phyloP scores from a whole-genome alignment of 148 eudicot genomes.

The Rhododendron molle region DNA sequence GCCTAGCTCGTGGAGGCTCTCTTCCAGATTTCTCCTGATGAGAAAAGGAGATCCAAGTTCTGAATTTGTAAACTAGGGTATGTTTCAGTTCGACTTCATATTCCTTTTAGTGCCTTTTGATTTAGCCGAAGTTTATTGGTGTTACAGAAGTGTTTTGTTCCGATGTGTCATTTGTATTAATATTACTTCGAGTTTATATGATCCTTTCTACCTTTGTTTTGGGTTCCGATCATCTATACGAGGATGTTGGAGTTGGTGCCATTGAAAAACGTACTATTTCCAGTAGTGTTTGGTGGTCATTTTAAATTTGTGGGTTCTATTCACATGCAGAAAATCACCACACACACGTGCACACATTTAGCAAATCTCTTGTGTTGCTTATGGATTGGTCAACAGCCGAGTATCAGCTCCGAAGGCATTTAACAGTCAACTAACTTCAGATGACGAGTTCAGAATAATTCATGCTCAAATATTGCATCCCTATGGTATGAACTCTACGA shows the following conservation, averaged over 20 bases:
- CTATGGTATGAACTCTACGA: background rate
- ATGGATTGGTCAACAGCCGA: background rate
- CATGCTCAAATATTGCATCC: background rate
- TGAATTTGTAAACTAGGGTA: background rate
- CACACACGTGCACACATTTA: background rate
- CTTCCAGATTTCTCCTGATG: background rate
- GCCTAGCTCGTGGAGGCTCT: background rate
- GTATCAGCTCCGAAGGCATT: background rate
- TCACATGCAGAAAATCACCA: background rate
- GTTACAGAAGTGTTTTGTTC: too few relatives aligned
- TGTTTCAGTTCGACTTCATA: background rate
- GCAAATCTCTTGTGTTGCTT: background rate
- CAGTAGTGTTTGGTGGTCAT: background rate
- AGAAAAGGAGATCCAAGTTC: background rate
- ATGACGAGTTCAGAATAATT: too few relatives aligned
- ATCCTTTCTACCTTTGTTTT: background rate
- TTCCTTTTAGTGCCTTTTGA: background rate
- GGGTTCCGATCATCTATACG: background rate
- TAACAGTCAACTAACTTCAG: background rate
- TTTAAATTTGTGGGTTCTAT: background rate
- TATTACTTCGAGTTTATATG: background rate
- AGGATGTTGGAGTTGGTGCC: background rate
- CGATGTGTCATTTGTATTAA: too few relatives aligned
- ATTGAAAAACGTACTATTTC: background rate
- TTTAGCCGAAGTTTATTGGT: background rate